Base-by-base conservation (phyloP, 208 protist genomes). In the Wallacemonas sp. region DNA sequence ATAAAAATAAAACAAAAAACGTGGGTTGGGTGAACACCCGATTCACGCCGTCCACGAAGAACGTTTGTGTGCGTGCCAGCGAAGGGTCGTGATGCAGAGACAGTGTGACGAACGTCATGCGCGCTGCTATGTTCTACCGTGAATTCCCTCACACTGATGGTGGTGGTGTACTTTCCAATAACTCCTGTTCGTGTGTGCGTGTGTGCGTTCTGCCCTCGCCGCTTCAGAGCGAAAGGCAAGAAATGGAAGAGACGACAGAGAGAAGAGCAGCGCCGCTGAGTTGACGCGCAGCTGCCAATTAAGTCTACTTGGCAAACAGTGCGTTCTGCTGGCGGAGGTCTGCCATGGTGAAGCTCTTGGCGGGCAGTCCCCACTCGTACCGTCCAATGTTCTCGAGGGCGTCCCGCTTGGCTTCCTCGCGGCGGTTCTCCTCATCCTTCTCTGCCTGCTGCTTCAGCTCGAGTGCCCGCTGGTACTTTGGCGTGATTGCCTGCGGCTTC, bases 271-370 rank as follows among this genome's bases (percentile, higher is more conserved):
- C 24, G 22, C 3, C 37, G 24, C 9, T 22, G 13, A 15, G 8
- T n/a, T 58, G 15, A 33, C 15, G 50, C 34, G 21, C 32, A 22
- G 13, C 19, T 9, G 8, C 19, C 15, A 22, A 66, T 4, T 30
- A 21, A n/a, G n/a, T n/a, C 38, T 62, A 76, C 48, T 58, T 21
- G 33, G 38, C 55, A 32, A 68, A 78, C 3, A 78, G 1, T 32
- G 72, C 57, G 44, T 88, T 91, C 24, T 91, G 85, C 10, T 69
- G 63, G 38, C 73, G 58, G 26, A 91, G 41, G 26, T 91, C 85
- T 2, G 79, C 59, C 44, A 83, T 69, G 0, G 58, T 88, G 36
- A 84, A 78, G 4, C 63, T 73, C n/a, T 62, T 66, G 0, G 72
- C 66, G 2, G 73, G 71, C 29, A 87, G 44, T 9, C 27, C 30